A percentile compares a stretch with the other conserved stretches of the same genome.
phyloP scores from a whole-genome alignment of 1,284 basidiomycete species.

The Trichosporon sp. region DNA sequence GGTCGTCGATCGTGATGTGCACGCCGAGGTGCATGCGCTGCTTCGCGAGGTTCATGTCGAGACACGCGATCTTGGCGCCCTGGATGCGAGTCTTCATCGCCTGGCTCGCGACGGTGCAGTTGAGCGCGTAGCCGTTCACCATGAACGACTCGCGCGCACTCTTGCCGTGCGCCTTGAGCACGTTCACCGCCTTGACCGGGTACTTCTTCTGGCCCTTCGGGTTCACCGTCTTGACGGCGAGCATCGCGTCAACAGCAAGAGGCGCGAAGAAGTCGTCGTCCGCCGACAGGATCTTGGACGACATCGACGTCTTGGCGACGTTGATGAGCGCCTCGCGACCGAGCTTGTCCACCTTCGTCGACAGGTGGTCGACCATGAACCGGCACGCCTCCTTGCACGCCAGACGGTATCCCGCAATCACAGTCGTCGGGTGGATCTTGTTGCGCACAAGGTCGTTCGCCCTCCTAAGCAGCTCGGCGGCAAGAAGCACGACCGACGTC shows the following conservation, averaged over 20 bases:
- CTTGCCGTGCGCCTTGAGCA: slow-evolving; percentile 97
- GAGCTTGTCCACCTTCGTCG: slow-evolving; percentile 87
- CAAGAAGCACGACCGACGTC: slow-evolving; percentile 96
- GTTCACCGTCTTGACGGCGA: slow-evolving; percentile 93
- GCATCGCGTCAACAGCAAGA: slow-evolving; percentile 98
- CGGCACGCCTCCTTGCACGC: slow-evolving; percentile 97
- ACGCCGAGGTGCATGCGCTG: slow-evolving; percentile 96
- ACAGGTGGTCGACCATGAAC: slow-evolving; percentile 96
- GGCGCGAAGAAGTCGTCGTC: slow-evolving; percentile 98
- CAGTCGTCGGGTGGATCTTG: slow-evolving; percentile 98
- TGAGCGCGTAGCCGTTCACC: slow-evolving; percentile 95
- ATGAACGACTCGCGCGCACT: slow-evolving; percentile 93
- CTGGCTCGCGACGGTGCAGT: slow-evolving; percentile 98
- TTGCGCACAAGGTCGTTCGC: slow-evolving; percentile 98
- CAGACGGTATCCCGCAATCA: slow-evolving; percentile 93
- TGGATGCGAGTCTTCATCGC: slow-evolving; percentile 96
- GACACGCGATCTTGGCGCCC: slow-evolving; percentile 93
- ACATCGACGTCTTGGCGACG: slow-evolving; percentile 98
- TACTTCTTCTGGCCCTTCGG: slow-evolving; percentile 95
- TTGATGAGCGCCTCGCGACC: slow-evolving; percentile 91
- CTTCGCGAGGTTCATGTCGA: slow-evolving; percentile 98
- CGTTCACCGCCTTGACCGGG: slow-evolving; percentile 98
- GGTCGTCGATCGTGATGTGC: slow-evolving; percentile 96
- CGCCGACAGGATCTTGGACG: slow-evolving; percentile 95
- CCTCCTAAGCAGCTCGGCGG: slow-evolving; percentile 87